phyloP scores from a whole-genome alignment of 2,329 filamentous ascomycete species.

The Alternaria incomplexa region DNA sequence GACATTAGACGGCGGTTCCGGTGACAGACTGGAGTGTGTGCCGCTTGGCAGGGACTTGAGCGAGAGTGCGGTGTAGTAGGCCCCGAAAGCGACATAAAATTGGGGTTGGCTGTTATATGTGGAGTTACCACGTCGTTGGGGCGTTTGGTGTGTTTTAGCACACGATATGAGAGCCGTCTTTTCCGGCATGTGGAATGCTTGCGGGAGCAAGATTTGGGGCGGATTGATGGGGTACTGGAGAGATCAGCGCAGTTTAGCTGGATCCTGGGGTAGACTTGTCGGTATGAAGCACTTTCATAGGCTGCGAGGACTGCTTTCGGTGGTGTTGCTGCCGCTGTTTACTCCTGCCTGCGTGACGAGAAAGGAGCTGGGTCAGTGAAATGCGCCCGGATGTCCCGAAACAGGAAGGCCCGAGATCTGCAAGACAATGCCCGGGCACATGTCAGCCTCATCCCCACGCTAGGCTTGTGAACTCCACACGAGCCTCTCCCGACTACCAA shows the following conservation, averaged over 20 bases:
- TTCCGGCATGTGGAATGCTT: neutral
- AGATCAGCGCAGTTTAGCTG: neutral
- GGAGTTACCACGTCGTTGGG: neutral
- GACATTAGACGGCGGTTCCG: neutral
- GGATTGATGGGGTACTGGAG: conserved; percentile 7
- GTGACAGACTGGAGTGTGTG: conserved; percentile 3
- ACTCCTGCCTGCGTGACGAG: neutral
- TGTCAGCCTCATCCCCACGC: conserved; percentile 8
- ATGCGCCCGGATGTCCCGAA: neutral
- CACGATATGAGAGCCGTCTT: conserved; percentile 1
- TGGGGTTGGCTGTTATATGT: neutral
- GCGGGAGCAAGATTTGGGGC: neutral
- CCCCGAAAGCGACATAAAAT: neutral
- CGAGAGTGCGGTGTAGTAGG: conserved; percentile 6
- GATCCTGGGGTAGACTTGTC: conserved; percentile 1
- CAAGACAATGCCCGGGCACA: neutral
- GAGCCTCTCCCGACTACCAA: conserved; percentile 6
- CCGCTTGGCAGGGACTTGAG: conserved; percentile 6
- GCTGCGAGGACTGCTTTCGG: neutral
- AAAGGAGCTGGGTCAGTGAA: neutral
- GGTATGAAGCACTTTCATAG: neutral
- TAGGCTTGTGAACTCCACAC: conserved; percentile 7
- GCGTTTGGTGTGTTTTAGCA: conserved; percentile 6
- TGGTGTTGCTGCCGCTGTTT: neutral
- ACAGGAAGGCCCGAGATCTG: conserved; percentile 7